Evolutionary conservation across 2,329 filamentous ascomycete genomes (phyloP), one percentile per base, ranked within the genome.

Genomic region (Neocatenulostroma microsporum): DNA sequence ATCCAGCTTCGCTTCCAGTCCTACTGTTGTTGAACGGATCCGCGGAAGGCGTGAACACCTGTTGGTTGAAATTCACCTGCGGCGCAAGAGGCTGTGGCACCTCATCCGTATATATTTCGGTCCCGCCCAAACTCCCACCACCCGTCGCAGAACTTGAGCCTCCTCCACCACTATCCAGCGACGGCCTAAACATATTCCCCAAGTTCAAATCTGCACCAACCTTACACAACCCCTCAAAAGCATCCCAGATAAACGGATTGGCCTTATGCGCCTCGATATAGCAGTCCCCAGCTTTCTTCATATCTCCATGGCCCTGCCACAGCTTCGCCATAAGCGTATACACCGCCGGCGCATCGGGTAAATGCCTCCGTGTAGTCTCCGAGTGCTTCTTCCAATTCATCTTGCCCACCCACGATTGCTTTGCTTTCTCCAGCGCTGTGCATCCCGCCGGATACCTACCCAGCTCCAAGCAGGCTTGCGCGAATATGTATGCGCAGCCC

Each of bases 201-300:
- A 91, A 78, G 38, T 84, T 79, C 37, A 96, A 73, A 47, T 79
- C 80, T 29, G 86, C 81, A 3, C 85, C 78, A 28, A 76, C 84
- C 55, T 95, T 87, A 57, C 88, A 94, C 6, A 98, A 72, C 12
- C 78, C 82, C 15, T 81, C 79, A 53, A 96, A 96, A 0, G 89
- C 88, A 68, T 98, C 91, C 91, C 91, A 98, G 76, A 94, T 91
- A 62, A 96, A 89, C 2, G 91, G 88, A 54, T 96, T 98, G 36
- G 80, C 62, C 62, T 88, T 93, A 51, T 98, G 67, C 5, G 88
- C 78, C 42, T 93, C 86, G 48, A 94, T 86, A 56, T 91, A 96
- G 59, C 78, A 86, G 47, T 83, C 76, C 12, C 89, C 78, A 6
- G 91, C 88, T 61, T 84, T 87, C 54, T 83, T 83, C 52, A 84